These are phyloP conservation scores for Nymphaea thermarum DNA, from an alignment of 164 flowering plant genomes.

Conservation along the genomic window DNA sequence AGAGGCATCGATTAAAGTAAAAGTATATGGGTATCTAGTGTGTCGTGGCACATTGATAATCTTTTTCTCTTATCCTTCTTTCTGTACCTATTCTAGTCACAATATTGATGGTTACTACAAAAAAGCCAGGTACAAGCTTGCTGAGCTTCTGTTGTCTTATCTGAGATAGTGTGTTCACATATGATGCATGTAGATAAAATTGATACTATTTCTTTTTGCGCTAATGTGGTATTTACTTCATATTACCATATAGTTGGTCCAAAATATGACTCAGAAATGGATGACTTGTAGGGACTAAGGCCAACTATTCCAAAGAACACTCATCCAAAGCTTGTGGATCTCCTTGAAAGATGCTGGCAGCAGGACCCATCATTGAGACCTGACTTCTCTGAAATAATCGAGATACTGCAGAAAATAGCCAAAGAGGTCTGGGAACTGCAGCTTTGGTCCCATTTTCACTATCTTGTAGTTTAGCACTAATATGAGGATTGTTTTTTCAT, in stretches of 20 bases:
- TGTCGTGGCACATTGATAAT: too few species aligned
- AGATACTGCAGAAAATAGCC: constrained; percentile 44
- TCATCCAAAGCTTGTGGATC: constrained; percentile 47
- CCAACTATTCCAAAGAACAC: constrained; percentile 67
- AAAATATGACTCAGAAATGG: neutral
- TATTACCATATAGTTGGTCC: neutral
- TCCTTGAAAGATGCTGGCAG: constrained; percentile 84
- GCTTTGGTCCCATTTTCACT: neutral
- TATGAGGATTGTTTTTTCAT: neutral
- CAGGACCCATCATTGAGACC: constrained; percentile 72
- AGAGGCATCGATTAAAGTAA: too few species aligned
- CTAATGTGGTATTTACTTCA: too few species aligned
- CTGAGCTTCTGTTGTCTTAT: too few species aligned
- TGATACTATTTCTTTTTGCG: too few species aligned
- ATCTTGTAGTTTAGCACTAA: neutral
- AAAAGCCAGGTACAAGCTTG: too few species aligned
- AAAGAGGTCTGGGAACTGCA: constrained; percentile 26
- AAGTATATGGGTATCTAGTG: too few species aligned
- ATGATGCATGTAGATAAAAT: too few species aligned
- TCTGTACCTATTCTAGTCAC: too few species aligned
- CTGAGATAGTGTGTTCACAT: too few species aligned
- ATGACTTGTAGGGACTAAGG: constrained; percentile 40
- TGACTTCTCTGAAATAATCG: constrained; percentile 55
- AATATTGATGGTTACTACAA: too few species aligned
- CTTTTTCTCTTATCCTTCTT: too few species aligned